Conservation (phyloP, 345 rosid species). For the Eucalyptus cloeziana region DNA sequence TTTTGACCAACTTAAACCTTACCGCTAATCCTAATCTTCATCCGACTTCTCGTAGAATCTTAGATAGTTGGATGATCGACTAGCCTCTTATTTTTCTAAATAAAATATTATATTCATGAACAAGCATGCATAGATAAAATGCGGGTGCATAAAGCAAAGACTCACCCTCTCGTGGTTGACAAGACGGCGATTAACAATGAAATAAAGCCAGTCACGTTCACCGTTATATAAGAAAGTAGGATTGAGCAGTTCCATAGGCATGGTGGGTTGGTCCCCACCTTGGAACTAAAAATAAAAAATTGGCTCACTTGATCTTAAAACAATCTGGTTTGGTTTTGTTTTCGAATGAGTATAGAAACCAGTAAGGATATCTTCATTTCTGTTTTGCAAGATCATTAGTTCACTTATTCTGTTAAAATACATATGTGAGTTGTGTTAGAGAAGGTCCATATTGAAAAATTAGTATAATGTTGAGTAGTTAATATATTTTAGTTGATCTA, state of each 20-base stretch:
- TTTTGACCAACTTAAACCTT: not conserved
- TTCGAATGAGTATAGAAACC: accelerated
- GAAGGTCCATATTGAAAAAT: accelerated
- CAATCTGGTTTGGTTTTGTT: accelerated
- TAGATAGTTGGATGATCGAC: not conserved
- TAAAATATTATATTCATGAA: not conserved
- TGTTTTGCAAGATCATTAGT: not conserved
- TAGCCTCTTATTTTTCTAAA: not conserved
- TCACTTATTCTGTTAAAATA: accelerated
- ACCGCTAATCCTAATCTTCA: not conserved
- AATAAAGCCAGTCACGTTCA: not conserved
- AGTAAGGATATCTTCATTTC: not conserved
- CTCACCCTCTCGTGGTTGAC: not conserved
- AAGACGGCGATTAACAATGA: not conserved
- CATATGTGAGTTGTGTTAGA: accelerated
- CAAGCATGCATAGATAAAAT: not conserved
- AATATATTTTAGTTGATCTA: accelerated
- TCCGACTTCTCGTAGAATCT: not conserved
- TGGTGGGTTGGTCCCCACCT: not conserved
- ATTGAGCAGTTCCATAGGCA: too few relatives aligned
- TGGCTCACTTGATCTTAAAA: accelerated
- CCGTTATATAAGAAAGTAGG: accelerated
- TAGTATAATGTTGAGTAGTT: accelerated
- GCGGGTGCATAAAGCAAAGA: accelerated
- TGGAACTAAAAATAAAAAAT: accelerated